Evolutionary conservation across 1,284 basidiomycete species (phyloP).

Genomic region (Limonomyces culmigenus): DNA sequence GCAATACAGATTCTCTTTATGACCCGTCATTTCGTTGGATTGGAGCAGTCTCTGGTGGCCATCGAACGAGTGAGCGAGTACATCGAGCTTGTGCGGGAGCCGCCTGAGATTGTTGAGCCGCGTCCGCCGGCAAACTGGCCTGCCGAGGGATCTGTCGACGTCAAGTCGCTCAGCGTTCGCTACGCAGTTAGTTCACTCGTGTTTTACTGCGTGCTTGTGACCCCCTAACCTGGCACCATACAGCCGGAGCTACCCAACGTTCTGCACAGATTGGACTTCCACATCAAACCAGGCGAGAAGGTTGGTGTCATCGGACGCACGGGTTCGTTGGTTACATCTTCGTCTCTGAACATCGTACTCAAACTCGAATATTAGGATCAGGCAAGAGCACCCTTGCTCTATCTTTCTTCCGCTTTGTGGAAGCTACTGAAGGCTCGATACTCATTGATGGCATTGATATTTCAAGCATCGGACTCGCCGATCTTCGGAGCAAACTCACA

Average conservation of each 20-base stretch:
- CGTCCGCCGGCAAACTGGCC: slow-evolving; percentile 3
- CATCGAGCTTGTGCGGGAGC: slow-evolving; percentile 1
- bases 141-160: slow-evolving; percentile 63
- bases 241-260: slow-evolving; percentile 77
- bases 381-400: slow-evolving; percentile 85
- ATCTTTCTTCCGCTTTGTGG: slow-evolving; percentile 92
- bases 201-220: neutral
- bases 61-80: slow-evolving; percentile 78
- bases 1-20: slow-evolving; percentile 31
- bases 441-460: slow-evolving; percentile 83
- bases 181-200: slow-evolving; percentile 62
- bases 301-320: slow-evolving; percentile 84
- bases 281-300: slow-evolving; percentile 62
- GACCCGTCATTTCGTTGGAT: slow-evolving; percentile 59
- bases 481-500: slow-evolving; percentile 70
- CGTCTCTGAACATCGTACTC: slow-evolving; percentile 25
- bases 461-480: slow-evolving; percentile 70
- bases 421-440: slow-evolving; percentile 72
- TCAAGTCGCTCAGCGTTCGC: slow-evolving; percentile 69
- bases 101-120: slow-evolving; percentile 3
- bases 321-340: too few relatives aligned
- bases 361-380: slow-evolving; percentile 15
- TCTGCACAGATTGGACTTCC: slow-evolving; percentile 69
- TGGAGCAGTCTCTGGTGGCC: slow-evolving; percentile 91
- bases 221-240: slow-evolving; percentile 2